Evolutionary conservation across 805 yeast genomes (phyloP).

Genomic region (Teunomyces atbi): DNA sequence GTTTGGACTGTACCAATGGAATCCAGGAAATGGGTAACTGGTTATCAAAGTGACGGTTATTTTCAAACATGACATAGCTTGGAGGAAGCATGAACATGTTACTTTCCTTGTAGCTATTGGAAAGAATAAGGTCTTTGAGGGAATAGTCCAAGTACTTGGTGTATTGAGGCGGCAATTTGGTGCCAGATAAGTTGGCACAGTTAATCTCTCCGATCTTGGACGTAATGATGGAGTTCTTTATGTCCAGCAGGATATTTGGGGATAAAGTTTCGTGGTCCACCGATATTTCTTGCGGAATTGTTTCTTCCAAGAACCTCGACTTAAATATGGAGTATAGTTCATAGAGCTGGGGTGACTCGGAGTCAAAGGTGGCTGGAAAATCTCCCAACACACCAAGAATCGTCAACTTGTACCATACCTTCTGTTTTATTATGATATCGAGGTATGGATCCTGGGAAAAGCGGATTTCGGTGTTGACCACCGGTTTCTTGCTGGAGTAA

Average conservation of each 20-base stretch:
- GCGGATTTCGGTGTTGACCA: slow-evolving; percentile 7
- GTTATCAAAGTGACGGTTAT: slow-evolving; percentile 23
- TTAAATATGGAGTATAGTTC: slow-evolving; percentile 34
- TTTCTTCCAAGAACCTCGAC: slow-evolving; percentile 21
- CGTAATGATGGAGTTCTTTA: slow-evolving; percentile 7
- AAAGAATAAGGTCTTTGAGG: slow-evolving; percentile 23
- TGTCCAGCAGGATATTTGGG: background rate
- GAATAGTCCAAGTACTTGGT: slow-evolving; percentile 19
- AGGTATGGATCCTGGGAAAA: slow-evolving; percentile 32
- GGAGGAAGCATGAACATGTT: slow-evolving; percentile 24
- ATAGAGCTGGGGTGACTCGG: slow-evolving; percentile 26
- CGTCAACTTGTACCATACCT: slow-evolving; percentile 33
- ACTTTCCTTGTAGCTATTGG: slow-evolving; percentile 18
- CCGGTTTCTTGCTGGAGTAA: slow-evolving; percentile 17
- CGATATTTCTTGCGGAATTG: background rate
- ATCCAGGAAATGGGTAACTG: slow-evolving; percentile 40
- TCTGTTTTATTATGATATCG: slow-evolving; percentile 31
- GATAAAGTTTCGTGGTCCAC: background rate
- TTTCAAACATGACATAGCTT: slow-evolving; percentile 25
- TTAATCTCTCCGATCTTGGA: slow-evolving; percentile 11
- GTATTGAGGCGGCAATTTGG: slow-evolving; percentile 17
- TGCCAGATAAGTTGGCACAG: slow-evolving; percentile 1
- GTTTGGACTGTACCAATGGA: slow-evolving; percentile 30
- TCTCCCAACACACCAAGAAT: slow-evolving; percentile 37
- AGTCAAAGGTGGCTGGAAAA: slow-evolving; percentile 16